Evolutionary conservation across 768 basidiomycete genomes (phyloP).

Genomic region (Pleurotus platypus): DNA sequence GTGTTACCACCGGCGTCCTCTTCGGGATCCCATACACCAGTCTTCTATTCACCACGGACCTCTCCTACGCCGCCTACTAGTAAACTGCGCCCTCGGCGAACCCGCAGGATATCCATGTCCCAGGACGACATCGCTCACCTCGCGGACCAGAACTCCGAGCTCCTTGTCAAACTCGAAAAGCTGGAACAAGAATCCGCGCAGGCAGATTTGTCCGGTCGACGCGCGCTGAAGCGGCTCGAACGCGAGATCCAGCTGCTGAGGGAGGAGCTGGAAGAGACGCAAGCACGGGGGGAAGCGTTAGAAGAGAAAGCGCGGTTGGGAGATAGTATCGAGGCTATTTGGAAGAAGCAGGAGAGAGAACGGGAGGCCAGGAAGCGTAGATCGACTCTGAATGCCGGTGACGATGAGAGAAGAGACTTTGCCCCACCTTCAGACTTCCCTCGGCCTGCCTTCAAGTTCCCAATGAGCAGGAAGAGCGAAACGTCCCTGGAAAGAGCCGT

Average conservation of each 20-base stretch:
- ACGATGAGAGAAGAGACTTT: conserved; percentile 46
- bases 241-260: conserved; percentile 74
- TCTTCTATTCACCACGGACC: conserved; percentile 13
- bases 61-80: conserved; percentile 19
- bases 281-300: conserved; percentile 64
- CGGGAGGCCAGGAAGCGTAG: conserved; percentile 29
- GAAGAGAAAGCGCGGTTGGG: conserved; percentile 58
- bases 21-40: conserved; percentile 10
- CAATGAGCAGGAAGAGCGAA: background rate
- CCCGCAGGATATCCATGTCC: conserved; percentile 59
- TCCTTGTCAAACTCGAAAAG: conserved; percentile 69
- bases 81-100: conserved; percentile 22
- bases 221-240: conserved; percentile 69
- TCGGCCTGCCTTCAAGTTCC: background rate
- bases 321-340: conserved; percentile 38
- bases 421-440: conserved; percentile 38
- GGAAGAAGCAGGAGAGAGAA: conserved; percentile 41
- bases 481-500: background rate
- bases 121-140: conserved; percentile 67
- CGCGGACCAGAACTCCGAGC: conserved; percentile 81
- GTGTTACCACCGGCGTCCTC: conserved; percentile 20
- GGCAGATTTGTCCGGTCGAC: conserved; percentile 64
- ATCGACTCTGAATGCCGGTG: conserved; percentile 25
- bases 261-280: conserved; percentile 76
- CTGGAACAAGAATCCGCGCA: conserved; percentile 68